Evolutionary conservation across 139 green algal species (phyloP).

Genomic region (Marvania coccoides): DNA sequence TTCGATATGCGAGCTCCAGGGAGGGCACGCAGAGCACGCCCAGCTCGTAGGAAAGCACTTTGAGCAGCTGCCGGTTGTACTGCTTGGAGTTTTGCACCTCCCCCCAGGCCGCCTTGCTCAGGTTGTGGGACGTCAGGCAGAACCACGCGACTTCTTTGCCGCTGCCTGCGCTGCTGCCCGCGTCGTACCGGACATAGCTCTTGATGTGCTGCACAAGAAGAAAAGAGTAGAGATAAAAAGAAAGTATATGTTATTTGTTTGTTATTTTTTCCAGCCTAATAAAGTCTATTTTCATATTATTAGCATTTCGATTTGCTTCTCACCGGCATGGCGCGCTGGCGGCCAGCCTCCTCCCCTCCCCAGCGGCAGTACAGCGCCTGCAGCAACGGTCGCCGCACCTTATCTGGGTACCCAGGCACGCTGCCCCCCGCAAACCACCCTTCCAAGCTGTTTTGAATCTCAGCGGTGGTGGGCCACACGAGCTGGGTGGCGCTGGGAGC

Average conservation of each 20-base stretch:
- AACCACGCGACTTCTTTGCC: conserved; percentile 49
- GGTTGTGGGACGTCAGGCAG: conserved; percentile 62
- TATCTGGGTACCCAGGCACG: conserved; percentile 51
- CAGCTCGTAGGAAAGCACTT: conserved; percentile 69
- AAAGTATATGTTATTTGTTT: no score
- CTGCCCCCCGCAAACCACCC: conserved; percentile 54
- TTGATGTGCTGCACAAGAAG: no score
- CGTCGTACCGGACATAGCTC: conserved; percentile 36
- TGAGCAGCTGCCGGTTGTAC: conserved; percentile 30
- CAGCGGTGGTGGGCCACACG: conserved; percentile 58
- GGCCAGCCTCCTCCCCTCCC: conserved; percentile 36
- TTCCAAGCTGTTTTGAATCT: conserved; percentile 58
- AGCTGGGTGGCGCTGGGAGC: conserved; percentile 30
- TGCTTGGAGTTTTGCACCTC: conserved; percentile 44
- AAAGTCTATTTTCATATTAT: no score
- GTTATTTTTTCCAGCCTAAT: no score
- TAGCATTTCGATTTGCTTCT: no score
- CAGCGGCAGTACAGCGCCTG: conserved; percentile 32
- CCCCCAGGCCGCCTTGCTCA: conserved; percentile 82
- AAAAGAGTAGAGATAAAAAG: no score
- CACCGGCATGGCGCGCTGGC: conserved; percentile 68
- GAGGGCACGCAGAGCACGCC: conserved; percentile 56
- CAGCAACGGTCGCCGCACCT: conserved; percentile 64
- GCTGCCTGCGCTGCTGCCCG: neutral
- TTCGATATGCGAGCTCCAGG: conserved; percentile 39